Evolutionary conservation across 2,329 filamentous ascomycete species (phyloP), one percentile per base, ranked within the genome.

Genomic region (Cladosporium sp.): DNA sequence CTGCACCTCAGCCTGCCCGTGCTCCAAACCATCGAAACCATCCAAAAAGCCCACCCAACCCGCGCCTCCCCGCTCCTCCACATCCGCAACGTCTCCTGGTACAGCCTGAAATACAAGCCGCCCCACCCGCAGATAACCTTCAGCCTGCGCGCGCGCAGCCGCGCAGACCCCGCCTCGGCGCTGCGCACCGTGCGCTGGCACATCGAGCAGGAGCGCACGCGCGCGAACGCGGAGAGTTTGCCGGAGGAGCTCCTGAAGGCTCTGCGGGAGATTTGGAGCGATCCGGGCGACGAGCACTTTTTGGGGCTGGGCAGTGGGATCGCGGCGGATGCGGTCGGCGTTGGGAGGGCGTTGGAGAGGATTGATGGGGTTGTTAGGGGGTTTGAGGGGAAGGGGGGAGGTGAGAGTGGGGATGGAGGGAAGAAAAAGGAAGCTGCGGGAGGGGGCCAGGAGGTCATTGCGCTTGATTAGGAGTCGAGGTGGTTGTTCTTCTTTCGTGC

Each of bases 1-100:
- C 73, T 89, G 9, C 61, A 77, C 61, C 60, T 78, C 74, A 68
- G 86, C 6, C 75, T 89, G 4, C 82, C 85, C 0, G 70, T 89
- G n/a, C 71, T 89, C 14, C 75, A 74, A 44, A 79, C 77, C 1
- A 69, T 91, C 2, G 77, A 82, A 55, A 70, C 72, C 34, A 76
- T 91, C 18, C 82, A 87, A 58, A n/a, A 37, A 22, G 34, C 37
- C 38, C 56, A 65, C 37, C 37, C 54, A 3, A 40, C 52, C 7
- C 33, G 37, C 6, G 46, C 42, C 13, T 49, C 43, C 1, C 37
- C 58, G 9, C 45, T 61, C 4, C 55, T 74, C 4, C 68, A 70
- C 38, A 50, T 65, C 5, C 69, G 70, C 40, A 57, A 61, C 11
- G 53, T 70, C 6, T 62, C 67, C 32, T 66, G 64, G 45, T 74